Conservation (phyloP, 2,329 filamentous ascomycete genomes). For the Ophiostoma montium region DNA sequence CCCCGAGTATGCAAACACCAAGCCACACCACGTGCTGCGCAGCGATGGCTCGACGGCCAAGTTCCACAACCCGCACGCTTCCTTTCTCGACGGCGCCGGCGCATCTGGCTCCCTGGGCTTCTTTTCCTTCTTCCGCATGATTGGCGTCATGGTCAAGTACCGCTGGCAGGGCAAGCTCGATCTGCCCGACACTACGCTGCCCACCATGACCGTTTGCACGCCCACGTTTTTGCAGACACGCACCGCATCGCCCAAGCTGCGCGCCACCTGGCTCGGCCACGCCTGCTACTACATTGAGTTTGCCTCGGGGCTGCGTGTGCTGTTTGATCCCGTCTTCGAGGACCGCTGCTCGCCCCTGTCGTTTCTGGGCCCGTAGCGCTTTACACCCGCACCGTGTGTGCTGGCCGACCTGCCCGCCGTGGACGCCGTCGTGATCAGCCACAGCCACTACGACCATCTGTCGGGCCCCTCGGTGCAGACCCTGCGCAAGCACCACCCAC, state of each 20-base stretch:
- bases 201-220: slow-evolving; percentile 51
- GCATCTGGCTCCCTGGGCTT: slow-evolving; percentile 2
- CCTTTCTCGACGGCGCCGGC: slow-evolving; percentile 19
- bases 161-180: slow-evolving; percentile 26
- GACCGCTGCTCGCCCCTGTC: slow-evolving; percentile 66
- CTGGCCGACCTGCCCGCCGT: slow-evolving; percentile 64
- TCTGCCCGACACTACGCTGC: slow-evolving; percentile 46
- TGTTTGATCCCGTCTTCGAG: slow-evolving; percentile 91
- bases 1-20: slow-evolving; percentile 28
- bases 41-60: slow-evolving; percentile 25
- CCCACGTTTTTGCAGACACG: slow-evolving; percentile 54
- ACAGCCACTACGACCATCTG: slow-evolving; percentile 89
- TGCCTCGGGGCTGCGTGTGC: slow-evolving; percentile 67
- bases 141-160: slow-evolving; percentile 17
- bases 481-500: slow-evolving; percentile 55
- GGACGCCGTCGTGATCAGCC: slow-evolving; percentile 68
- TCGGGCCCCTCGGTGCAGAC: slow-evolving; percentile 61
- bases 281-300: slow-evolving; percentile 91
- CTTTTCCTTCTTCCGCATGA: slow-evolving; percentile 12
- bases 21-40: slow-evolving; percentile 33
- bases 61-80: slow-evolving; percentile 40
- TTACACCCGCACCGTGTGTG: slow-evolving; percentile 61
- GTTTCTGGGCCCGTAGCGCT: slow-evolving; percentile 60
- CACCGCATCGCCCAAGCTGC: slow-evolving; percentile 28
- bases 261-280: slow-evolving; percentile 90